Evolutionary conservation across 805 yeast genomes (phyloP).

Genomic region (Candida sonorensis): DNA sequence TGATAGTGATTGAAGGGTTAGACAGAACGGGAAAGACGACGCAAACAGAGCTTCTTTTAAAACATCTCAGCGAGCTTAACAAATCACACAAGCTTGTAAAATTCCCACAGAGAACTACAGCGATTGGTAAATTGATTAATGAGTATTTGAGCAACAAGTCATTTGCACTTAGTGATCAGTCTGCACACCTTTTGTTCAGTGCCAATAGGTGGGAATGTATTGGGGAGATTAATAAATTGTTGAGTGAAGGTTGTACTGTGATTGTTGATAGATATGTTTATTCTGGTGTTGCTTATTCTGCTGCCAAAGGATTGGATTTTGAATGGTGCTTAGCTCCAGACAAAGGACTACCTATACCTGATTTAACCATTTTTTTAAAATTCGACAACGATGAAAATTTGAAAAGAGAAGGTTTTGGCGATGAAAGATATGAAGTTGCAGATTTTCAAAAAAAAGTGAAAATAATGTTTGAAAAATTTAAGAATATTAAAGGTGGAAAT

Average conservation of each 20-base stretch:
- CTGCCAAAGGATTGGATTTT: slow-evolving; percentile 69
- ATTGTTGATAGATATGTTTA: slow-evolving; percentile 84
- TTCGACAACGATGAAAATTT: slow-evolving; percentile 41
- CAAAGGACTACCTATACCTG: slow-evolving; percentile 81
- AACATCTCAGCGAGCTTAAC: slow-evolving; percentile 18
- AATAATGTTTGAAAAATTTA: slow-evolving; percentile 43
- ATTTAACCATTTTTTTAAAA: slow-evolving; percentile 69
- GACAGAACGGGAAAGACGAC: slow-evolving; percentile 95
- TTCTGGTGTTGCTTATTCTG: slow-evolving; percentile 88
- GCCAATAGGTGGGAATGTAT: slow-evolving; percentile 93
- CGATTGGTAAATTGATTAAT: slow-evolving; percentile 74
- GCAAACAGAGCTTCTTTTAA: slow-evolving; percentile 46
- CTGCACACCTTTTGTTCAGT: slow-evolving; percentile 81
- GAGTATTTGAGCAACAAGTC: slow-evolving; percentile 51
- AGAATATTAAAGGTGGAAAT: slow-evolving; percentile 6
- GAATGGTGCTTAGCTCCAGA: slow-evolving; percentile 84
- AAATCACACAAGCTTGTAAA: slow-evolving; percentile 48
- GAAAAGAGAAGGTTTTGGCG: slow-evolving; percentile 78
- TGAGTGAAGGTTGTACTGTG: slow-evolving; percentile 50
- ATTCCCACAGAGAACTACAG: slow-evolving; percentile 85
- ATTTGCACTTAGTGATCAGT: slow-evolving; percentile 57
- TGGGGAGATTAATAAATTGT: slow-evolving; percentile 34
- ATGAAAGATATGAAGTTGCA: slow-evolving; percentile 79
- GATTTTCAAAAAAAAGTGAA: slow-evolving; percentile 74
- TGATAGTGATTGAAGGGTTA: slow-evolving; percentile 84